Base-by-base conservation (phyloP, 2,329 filamentous ascomycete species). In the Zymoseptoria pseudotritici region DNA sequence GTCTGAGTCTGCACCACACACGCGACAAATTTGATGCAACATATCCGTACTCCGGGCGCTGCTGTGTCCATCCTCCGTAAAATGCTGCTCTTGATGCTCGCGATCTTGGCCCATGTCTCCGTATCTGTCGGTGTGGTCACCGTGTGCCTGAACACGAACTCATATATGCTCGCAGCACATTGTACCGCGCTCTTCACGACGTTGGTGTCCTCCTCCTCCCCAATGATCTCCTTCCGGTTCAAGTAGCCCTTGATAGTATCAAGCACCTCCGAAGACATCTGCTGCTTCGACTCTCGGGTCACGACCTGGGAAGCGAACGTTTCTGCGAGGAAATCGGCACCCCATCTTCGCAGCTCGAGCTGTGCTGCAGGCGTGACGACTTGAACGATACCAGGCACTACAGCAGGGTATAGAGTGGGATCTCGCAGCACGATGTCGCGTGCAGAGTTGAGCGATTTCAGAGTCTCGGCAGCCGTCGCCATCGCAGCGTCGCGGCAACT, bases 1-100 rank as follows among this genome's bases (percentile, higher is more conserved):
- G 91, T 97, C 75, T 99, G 93, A 19, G 91, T 90, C 66, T 97
- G 83, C 52, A 99, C 89, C 52, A 97, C 90, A 64, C 90, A 86
- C 77, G 99, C 93, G 46, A 91, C 88, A 74, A 99, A 99, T 76
- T 99, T 99, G 81, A 97, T 88, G 78, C 94, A 97, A 80, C 91
- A 96, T 73, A 97, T 87, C 69, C 87, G 87, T 64, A 97, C 84
- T 2, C 90, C 88, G 11, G 87, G 82, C 13, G 84, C 78, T 19
- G 90, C 87, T 51, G 80, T 83, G 68, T 97, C 93, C 93, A 95
- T 97, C 70, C 94, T 86, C 61, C 85, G 86, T 61, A 99, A 76
- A 66, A 99, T 94, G 69, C 87, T 89, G 58, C 89, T 85, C 79
- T 99, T 99, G 76, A 97, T 93, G 10, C 86, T 83, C 57, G 85